A percentile compares a stretch with the other conserved stretches of the same genome.
These are phyloP conservation scores for Entelexis sorbosivorans DNA, from an alignment of 1,139 yeast genomes.

Conservation along the genomic window DNA sequence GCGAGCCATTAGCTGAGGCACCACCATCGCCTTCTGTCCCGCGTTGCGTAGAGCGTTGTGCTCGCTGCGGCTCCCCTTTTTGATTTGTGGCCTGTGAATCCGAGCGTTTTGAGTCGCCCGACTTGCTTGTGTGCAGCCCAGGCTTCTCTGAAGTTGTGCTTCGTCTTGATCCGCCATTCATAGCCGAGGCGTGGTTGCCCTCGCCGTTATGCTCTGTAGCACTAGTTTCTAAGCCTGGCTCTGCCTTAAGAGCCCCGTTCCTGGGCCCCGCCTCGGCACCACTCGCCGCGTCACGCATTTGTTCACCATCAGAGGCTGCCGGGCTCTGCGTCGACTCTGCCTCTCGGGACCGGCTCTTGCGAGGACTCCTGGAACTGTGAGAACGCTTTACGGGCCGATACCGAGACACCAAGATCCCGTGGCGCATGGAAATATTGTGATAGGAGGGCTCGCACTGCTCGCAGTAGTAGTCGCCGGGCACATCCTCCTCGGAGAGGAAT, in stretches of 20 bases:
- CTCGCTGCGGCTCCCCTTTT: not conserved
- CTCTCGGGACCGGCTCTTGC: conserved; percentile 4
- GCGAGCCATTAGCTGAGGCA: not conserved
- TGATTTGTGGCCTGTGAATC: not conserved
- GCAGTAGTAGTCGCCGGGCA: conserved; percentile 90
- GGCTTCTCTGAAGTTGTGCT: not conserved
- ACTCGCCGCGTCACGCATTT: not conserved
- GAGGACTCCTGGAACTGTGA: not conserved
- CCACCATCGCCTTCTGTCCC: not conserved
- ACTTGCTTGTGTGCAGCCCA: not conserved
- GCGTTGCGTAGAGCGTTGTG: not conserved
- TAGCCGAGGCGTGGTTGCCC: not conserved
- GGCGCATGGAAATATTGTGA: conserved; percentile 48
- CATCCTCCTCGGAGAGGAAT: conserved; percentile 54
- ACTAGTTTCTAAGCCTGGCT: not conserved
- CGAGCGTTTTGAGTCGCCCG: not conserved
- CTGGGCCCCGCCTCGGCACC: not conserved
- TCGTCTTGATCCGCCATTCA: not conserved
- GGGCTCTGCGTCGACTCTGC: not conserved
- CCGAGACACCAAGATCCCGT: conserved; percentile 35
- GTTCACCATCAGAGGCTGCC: not conserved
- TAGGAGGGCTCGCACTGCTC: conserved; percentile 78
- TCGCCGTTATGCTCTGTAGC: not conserved
- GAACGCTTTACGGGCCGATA: conserved; percentile 31
- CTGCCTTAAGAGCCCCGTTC: not conserved